These are phyloP conservation scores for Chrysanthemum makinoi DNA, from an alignment of 129 eudicot species.

Conservation along the genomic window DNA sequence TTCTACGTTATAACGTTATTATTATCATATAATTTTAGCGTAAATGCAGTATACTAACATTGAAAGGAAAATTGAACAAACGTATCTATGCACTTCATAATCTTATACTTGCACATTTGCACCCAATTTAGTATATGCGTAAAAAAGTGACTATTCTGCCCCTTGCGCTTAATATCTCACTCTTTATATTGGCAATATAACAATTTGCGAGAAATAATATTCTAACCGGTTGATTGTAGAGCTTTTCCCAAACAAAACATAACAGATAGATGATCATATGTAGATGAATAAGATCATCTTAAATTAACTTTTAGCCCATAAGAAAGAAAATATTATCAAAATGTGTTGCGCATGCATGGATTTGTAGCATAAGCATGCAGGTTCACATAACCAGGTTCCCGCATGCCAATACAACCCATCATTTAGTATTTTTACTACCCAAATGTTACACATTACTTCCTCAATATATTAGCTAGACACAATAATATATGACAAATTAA, in stretches of 20 bases:
- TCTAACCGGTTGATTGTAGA: constrained; percentile 1
- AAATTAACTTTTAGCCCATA: constrained; percentile 21
- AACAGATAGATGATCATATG: background rate
- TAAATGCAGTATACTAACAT: too few species aligned
- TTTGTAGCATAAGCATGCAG: constrained; percentile 32
- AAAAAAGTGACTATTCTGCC: too few species aligned
- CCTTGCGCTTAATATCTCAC: too few species aligned
- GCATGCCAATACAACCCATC: constrained; percentile 29
- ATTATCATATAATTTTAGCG: too few species aligned
- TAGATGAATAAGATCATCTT: background rate
- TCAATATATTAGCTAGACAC: background rate
- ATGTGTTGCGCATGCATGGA: constrained; percentile 32
- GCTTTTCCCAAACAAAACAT: constrained; percentile 15
- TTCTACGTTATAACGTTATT: too few species aligned
- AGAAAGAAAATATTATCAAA: background rate
- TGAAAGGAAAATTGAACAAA: too few species aligned
- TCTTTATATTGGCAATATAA: too few species aligned
- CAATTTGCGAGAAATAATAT: constrained; percentile 3
- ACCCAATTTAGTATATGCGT: too few species aligned
- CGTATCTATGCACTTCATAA: too few species aligned
- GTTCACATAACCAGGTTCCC: constrained; percentile 39
- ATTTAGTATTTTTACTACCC: background rate
- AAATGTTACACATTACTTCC: constrained; percentile 2
- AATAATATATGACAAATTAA: background rate
- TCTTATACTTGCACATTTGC: too few species aligned